A percentile compares a stretch with the other conserved stretches of the same genome.
Conservation (phyloP, 495 filamentous ascomycete species). For the Bacidia rubella region DNA sequence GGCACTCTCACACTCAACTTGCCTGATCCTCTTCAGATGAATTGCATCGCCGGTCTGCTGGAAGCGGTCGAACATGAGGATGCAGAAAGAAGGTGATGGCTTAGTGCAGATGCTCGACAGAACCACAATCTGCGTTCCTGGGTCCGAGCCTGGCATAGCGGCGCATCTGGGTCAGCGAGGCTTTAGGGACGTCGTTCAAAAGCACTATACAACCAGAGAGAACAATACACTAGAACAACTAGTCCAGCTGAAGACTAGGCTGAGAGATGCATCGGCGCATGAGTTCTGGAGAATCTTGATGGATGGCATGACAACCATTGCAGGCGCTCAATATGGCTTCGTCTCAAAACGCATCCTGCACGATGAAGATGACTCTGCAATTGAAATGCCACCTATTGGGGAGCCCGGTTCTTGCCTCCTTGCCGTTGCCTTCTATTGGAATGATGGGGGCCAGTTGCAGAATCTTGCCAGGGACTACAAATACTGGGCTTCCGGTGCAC, state of each 20-base stretch:
- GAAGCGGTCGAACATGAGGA: slow-evolving; percentile 9
- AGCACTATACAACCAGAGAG: slow-evolving; percentile 39
- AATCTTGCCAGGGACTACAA: slow-evolving; percentile 44
- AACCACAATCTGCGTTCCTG: slow-evolving; percentile 32
- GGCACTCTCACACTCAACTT: not conserved
- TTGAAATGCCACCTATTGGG: slow-evolving; percentile 46
- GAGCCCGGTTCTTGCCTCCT: slow-evolving; percentile 49
- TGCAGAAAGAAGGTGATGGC: not conserved
- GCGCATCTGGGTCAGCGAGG: slow-evolving; percentile 36
- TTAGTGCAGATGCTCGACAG: slow-evolving; percentile 18
- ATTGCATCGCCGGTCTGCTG: not conserved
- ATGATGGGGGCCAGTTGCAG: slow-evolving; percentile 44
- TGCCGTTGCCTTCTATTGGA: slow-evolving; percentile 55
- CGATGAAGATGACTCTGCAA: slow-evolving; percentile 37
- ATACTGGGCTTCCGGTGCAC: slow-evolving; percentile 52
- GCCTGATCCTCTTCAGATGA: not conserved
- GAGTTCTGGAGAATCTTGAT: slow-evolving; percentile 57
- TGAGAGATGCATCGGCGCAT: slow-evolving; percentile 41
- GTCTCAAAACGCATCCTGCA: slow-evolving; percentile 51
- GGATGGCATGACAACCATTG: slow-evolving; percentile 50
- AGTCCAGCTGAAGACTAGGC: slow-evolving; percentile 45
- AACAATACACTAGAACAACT: slow-evolving; percentile 49
- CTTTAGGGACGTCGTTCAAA: slow-evolving; percentile 32
- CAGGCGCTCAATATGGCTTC: slow-evolving; percentile 57
- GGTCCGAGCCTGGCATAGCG: slow-evolving; percentile 25